Evolutionary conservation across 2,329 filamentous ascomycete species (phyloP).

Genomic region (Trichoderma lentiforme): DNA sequence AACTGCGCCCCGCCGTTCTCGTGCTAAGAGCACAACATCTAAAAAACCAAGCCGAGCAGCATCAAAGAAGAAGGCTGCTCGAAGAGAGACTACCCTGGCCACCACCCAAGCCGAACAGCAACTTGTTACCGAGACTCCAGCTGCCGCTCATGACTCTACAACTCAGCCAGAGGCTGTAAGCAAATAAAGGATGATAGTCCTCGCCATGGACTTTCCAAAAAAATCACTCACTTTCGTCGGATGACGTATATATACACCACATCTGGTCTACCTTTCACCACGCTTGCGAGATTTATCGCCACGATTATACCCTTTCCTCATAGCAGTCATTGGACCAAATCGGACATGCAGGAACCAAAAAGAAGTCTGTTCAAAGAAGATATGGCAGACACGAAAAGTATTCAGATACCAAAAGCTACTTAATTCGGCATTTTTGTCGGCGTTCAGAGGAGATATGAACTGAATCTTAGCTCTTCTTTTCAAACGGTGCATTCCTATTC

Average conservation of each 20-base stretch:
- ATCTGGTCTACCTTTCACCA: neutral
- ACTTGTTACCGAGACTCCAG: neutral
- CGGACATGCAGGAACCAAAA: neutral
- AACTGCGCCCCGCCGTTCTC: neutral
- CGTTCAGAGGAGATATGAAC: constrained; percentile 10
- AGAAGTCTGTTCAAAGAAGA: neutral
- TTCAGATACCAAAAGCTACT: neutral
- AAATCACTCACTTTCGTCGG: neutral
- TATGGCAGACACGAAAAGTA: neutral
- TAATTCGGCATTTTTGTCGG: constrained; percentile 13
- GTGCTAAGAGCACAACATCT: neutral
- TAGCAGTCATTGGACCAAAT: neutral
- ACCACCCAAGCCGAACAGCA: neutral
- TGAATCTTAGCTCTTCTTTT: neutral
- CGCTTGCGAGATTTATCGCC: neutral
- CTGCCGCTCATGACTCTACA: neutral
- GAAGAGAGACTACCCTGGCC: constrained; percentile 5
- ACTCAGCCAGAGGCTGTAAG: neutral
- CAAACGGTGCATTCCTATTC: neutral
- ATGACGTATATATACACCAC: constrained; percentile 14
- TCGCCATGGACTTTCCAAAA: neutral
- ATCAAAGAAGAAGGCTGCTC: constrained; percentile 16
- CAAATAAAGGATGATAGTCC: neutral
- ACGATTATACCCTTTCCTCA: constrained; percentile 7
- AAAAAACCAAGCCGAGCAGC: constrained; percentile 11